phyloP scores from a whole-genome alignment of 176 grass and related monocot species.

The Dactylis glomerata region DNA sequence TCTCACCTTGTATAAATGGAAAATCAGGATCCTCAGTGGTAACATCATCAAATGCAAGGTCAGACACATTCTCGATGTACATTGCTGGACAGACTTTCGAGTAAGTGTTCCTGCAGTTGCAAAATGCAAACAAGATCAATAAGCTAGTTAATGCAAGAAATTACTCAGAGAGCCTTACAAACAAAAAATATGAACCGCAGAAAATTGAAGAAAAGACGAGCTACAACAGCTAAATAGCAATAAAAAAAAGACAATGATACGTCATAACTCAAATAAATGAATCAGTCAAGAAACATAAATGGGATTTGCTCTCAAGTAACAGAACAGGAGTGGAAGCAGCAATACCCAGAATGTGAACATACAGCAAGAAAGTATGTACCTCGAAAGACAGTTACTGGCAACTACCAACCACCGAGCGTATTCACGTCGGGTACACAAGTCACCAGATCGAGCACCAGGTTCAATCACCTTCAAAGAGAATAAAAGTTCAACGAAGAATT shows the following conservation, averaged over 20 bases:
- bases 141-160: conserved; percentile 13
- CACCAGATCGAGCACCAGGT: conserved; percentile 68
- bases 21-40: conserved; percentile 89
- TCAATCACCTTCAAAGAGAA: conserved; percentile 77
- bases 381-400: conserved; percentile 81
- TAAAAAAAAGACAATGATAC: neutral
- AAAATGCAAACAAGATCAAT: conserved; percentile 39
- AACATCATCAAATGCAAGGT: conserved; percentile 95
- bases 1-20: conserved; percentile 81
- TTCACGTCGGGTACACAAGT: conserved; percentile 86
- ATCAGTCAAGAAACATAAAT: neutral
- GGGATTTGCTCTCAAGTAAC: neutral
- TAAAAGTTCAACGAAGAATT: conserved; percentile 25
- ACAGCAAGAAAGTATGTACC: conserved; percentile 50
- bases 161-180: neutral
- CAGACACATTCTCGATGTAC: conserved; percentile 88
- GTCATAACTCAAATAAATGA: conserved; percentile 18
- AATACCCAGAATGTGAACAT: conserved; percentile 11
- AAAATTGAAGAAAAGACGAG: neutral
- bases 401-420: conserved; percentile 94
- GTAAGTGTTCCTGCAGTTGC: conserved; percentile 59
- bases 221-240: conserved; percentile 2
- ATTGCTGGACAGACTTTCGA: conserved; percentile 99
- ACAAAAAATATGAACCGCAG: neutral
- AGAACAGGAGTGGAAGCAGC: neutral